Conservation (phyloP, 2,329 filamentous ascomycete species). For the Daldinia eschscholtzii region DNA sequence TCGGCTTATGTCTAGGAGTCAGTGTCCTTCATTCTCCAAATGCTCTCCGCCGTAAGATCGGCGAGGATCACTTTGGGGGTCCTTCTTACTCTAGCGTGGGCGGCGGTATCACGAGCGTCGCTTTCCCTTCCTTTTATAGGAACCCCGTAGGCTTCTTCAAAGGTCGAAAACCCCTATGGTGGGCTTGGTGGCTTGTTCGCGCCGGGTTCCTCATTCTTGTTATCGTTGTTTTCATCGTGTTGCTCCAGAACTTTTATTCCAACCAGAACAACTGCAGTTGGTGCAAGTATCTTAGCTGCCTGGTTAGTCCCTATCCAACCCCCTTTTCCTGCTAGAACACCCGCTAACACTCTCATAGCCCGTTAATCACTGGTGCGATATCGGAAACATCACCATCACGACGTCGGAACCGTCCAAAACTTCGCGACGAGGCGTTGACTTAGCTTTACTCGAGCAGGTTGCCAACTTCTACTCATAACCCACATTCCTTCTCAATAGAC, state of each 20-base stretch:
- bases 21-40: constrained; percentile 91
- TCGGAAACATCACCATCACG: constrained; percentile 47
- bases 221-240: constrained; percentile 84
- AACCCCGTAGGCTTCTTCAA: constrained; percentile 86
- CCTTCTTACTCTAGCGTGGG: constrained; percentile 79
- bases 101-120: constrained; percentile 58
- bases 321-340: background rate
- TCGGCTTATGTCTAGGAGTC: constrained; percentile 88
- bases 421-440: constrained; percentile 35
- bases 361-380: constrained; percentile 53
- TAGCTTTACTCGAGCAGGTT: constrained; percentile 42
- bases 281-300: constrained; percentile 95
- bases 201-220: constrained; percentile 83
- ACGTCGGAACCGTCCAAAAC: constrained; percentile 28
- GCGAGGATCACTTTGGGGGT: constrained; percentile 63
- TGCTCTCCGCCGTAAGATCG: constrained; percentile 79
- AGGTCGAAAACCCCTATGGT: constrained; percentile 93
- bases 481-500: constrained; percentile 12
- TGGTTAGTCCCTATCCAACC: constrained; percentile 71
- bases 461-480: constrained; percentile 33
- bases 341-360: constrained; percentile 41
- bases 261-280: constrained; percentile 82
- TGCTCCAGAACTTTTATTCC: constrained; percentile 92
- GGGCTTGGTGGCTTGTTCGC: constrained; percentile 94
- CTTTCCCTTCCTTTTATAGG: constrained; percentile 68